Evolutionary conservation across 192 early-diverging fungal species (phyloP).

Genomic region (Linderina pennispora): DNA sequence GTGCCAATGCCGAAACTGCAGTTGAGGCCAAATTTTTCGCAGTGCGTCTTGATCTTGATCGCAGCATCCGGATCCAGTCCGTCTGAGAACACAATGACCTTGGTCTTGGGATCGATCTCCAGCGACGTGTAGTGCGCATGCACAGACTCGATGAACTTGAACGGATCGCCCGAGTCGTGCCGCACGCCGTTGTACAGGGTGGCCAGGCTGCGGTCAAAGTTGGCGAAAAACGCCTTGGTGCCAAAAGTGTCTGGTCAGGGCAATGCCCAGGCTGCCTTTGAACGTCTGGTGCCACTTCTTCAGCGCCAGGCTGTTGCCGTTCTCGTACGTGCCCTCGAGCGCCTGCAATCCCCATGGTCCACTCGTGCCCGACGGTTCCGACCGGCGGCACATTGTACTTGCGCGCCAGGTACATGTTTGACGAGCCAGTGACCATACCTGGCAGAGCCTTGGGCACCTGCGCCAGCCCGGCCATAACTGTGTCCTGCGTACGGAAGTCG

Average conservation of each 20-base stretch:
- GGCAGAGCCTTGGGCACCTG: constrained; percentile 8
- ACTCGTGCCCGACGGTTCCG: constrained; percentile 63
- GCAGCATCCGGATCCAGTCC: constrained; percentile 50
- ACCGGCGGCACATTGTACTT: constrained; percentile 40
- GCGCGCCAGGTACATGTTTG: constrained; percentile 65
- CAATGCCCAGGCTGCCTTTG: constrained; percentile 52
- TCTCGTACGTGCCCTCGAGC: constrained; percentile 49
- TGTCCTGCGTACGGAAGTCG: constrained; percentile 59
- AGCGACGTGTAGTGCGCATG: constrained; percentile 50
- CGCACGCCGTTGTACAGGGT: constrained; percentile 52
- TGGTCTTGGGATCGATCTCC: constrained; percentile 55
- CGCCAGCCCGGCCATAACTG: constrained; percentile 50
- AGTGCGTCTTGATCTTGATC: constrained; percentile 45
- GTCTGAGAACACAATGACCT: constrained; percentile 68
- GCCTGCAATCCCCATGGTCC: constrained; percentile 72
- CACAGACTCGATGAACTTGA: constrained; percentile 52
- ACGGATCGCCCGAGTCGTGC: constrained; percentile 70
- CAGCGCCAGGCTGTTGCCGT: constrained; percentile 57
- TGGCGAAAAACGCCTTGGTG: constrained; percentile 55
- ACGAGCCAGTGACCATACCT: constrained; percentile 57
- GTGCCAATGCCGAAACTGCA: constrained; percentile 70
- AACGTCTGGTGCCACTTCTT: constrained; percentile 56
- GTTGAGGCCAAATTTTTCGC: constrained; percentile 41
- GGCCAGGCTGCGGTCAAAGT: constrained; percentile 53
- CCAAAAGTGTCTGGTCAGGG: constrained; percentile 72